These are phyloP conservation scores for Fusarium nygamai DNA, from an alignment of 2,329 filamentous ascomycete species.

Conservation along the genomic window DNA sequence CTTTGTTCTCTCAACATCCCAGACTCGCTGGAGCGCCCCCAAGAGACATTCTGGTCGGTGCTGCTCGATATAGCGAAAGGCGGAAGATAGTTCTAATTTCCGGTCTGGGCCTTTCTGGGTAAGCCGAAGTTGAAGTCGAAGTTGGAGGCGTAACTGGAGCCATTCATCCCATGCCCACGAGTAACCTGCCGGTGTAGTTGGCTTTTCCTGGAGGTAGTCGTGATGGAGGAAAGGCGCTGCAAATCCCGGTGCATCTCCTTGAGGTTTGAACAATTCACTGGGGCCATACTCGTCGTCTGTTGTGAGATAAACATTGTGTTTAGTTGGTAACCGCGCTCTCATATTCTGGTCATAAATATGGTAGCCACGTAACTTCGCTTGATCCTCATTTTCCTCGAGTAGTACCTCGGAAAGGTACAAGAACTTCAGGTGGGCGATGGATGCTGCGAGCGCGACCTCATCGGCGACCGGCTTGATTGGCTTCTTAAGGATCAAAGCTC, in stretches of 20 bases:
- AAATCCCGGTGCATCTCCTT: not conserved
- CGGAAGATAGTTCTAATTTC: not conserved
- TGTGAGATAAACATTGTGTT: slow-evolving; percentile 20
- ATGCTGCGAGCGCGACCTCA: not conserved
- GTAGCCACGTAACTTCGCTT: not conserved
- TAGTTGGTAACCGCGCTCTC: not conserved
- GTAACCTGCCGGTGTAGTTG: slow-evolving; percentile 1
- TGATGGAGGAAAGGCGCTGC: slow-evolving; percentile 7
- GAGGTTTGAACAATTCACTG: slow-evolving; percentile 1
- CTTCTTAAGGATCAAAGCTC: slow-evolving; percentile 11
- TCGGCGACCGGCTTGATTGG: not conserved
- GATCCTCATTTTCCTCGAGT: not conserved
- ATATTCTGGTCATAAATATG: slow-evolving; percentile 10
- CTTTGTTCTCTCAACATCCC: not conserved
- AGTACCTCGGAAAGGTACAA: slow-evolving; percentile 30
- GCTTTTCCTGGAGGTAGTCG: slow-evolving; percentile 4
- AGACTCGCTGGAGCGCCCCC: slow-evolving; percentile 5
- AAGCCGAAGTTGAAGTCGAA: slow-evolving; percentile 13
- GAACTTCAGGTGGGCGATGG: slow-evolving; percentile 21
- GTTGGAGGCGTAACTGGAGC: slow-evolving; percentile 9
- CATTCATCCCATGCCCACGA: slow-evolving; percentile 24
- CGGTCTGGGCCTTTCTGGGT: not conserved
- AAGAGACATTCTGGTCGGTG: slow-evolving; percentile 8
- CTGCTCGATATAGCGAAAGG: slow-evolving; percentile 18
- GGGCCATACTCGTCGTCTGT: slow-evolving; percentile 21